Evolutionary conservation across 805 yeast genomes (phyloP).

Genomic region (Ogataea siamensis): DNA sequence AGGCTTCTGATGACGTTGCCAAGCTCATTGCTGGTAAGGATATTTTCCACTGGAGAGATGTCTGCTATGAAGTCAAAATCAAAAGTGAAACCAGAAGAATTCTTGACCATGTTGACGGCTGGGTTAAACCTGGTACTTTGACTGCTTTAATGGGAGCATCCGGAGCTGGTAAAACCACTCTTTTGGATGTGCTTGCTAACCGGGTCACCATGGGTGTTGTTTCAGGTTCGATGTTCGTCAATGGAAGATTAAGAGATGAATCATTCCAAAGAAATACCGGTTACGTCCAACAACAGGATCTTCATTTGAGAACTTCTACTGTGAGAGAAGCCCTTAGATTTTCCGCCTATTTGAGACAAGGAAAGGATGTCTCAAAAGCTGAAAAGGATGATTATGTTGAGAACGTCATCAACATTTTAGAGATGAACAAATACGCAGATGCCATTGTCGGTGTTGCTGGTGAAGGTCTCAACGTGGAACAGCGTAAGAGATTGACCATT

Average conservation of each 20-base stretch:
- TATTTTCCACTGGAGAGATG: constrained; percentile 76
- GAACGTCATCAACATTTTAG: constrained; percentile 46
- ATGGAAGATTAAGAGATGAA: constrained; percentile 46
- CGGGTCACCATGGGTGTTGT: constrained; percentile 55
- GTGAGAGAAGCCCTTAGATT: constrained; percentile 55
- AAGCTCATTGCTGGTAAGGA: constrained; percentile 38
- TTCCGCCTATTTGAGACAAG: constrained; percentile 50
- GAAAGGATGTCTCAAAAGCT: constrained; percentile 36
- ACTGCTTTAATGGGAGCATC: constrained; percentile 71
- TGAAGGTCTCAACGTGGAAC: constrained; percentile 54
- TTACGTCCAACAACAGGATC: constrained; percentile 60
- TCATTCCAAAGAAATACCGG: constrained; percentile 56
- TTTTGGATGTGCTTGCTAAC: constrained; percentile 52
- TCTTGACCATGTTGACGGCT: constrained; percentile 67
- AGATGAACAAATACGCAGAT: constrained; percentile 53
- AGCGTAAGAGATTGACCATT: constrained; percentile 52
- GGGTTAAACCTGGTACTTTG: constrained; percentile 80
- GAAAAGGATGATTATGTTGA: constrained; percentile 54
- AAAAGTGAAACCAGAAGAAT: constrained; percentile 60
- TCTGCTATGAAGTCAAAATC: constrained; percentile 66
- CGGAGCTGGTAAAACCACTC: constrained; percentile 63
- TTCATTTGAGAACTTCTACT: constrained; percentile 49
- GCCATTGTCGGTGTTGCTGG: constrained; percentile 53
- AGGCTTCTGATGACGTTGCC: constrained; percentile 28
- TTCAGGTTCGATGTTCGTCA: constrained; percentile 57